Conservation (phyloP, 306 rosid genomes). For the Senna tora region DNA sequence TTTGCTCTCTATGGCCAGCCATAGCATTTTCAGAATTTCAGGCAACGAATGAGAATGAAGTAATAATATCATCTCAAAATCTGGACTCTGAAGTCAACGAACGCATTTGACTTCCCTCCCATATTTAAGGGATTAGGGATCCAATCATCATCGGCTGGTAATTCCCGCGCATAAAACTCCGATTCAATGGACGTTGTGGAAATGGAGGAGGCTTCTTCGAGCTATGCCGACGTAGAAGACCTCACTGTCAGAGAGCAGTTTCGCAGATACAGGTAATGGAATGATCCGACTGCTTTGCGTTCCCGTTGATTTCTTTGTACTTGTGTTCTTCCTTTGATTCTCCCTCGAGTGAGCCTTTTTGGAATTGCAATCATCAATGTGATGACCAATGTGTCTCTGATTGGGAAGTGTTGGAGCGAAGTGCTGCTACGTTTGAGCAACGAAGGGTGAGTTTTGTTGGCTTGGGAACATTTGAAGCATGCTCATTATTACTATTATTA, state of each 20-base stretch:
- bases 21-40: background rate
- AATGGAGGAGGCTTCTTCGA: slow-evolving; percentile 67
- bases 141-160: background rate
- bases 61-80: background rate
- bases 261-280: slow-evolving; percentile 79
- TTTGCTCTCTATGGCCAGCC: no score
- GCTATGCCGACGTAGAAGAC: slow-evolving; percentile 69
- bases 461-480: background rate
- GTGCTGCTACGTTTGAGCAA: no score
- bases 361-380: no score
- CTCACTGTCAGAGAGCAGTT: slow-evolving; percentile 62
- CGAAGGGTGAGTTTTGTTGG: no score
- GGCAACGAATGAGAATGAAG: background rate
- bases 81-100: background rate
- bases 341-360: background rate
- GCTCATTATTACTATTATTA: background rate
- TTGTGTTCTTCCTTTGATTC: background rate
- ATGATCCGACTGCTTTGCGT: background rate
- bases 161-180: background rate
- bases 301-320: background rate
- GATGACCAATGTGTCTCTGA: background rate
- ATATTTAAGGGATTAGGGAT: background rate
- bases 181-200: slow-evolving; percentile 56
- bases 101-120: background rate
- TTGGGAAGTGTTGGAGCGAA: background rate